phyloP scores from a whole-genome alignment of 2,329 filamentous ascomycete genomes.

The Lasiodiplodia sp. region DNA sequence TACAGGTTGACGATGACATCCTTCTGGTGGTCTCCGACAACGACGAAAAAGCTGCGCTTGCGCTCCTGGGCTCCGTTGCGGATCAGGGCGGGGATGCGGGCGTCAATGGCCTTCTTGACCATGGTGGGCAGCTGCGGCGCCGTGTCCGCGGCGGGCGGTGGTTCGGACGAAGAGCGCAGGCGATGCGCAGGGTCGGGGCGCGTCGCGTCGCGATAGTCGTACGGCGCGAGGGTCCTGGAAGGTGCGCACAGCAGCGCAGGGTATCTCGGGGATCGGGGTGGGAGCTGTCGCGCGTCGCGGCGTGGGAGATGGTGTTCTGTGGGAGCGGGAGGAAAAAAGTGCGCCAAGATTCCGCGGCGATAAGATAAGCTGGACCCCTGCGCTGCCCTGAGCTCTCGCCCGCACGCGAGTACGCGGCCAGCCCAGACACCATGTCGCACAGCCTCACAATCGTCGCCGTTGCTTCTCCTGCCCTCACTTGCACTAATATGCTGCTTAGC shows the following conservation, averaged over 20 bases:
- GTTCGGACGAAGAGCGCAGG: background rate
- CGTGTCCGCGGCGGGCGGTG: conserved; percentile 22
- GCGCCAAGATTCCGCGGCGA: conserved; percentile 21
- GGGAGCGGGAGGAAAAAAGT: conserved; percentile 23
- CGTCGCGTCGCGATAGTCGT: background rate
- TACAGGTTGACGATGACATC: conserved; percentile 96
- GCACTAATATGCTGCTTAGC: conserved; percentile 3
- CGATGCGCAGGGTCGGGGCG: background rate
- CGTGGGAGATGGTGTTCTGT: background rate
- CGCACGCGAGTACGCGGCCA: background rate
- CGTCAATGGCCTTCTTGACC: conserved; percentile 38
- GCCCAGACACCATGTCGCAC: conserved; percentile 6
- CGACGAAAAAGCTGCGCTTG: conserved; percentile 97
- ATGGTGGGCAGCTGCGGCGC: conserved; percentile 28
- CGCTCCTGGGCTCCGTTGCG: conserved; percentile 69
- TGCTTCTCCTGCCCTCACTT: background rate
- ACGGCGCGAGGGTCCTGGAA: background rate
- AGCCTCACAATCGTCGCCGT: background rate
- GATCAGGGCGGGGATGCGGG: conserved; percentile 50
- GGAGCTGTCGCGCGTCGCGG: background rate
- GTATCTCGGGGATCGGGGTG: background rate
- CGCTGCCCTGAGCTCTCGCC: background rate
- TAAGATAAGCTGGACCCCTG: conserved; percentile 21
- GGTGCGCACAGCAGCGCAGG: background rate
- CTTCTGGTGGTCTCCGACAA: conserved; percentile 92